Percentiles rank a stretch among this genome's conserved stretches.
These are phyloP conservation scores for Phytopythium oedochilum DNA, from an alignment of 352 stramenopile genomes.

Conservation along the genomic window DNA sequence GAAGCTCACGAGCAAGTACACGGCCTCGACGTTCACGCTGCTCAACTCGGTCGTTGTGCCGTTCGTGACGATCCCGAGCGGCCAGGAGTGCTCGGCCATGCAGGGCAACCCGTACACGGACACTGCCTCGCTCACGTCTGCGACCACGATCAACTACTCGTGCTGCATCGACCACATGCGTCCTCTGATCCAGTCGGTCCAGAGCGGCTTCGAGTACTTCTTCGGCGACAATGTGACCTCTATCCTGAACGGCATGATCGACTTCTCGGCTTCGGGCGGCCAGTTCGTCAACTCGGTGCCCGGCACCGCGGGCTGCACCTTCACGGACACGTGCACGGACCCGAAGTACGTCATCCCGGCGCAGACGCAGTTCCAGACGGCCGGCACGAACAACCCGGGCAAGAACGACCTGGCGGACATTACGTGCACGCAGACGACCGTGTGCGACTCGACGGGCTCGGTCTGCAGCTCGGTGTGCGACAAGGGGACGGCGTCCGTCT, in stretches of 20 bases:
- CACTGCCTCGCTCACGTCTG: slow-evolving; percentile 22
- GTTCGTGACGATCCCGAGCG: slow-evolving; percentile 32
- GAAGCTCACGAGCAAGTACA: slow-evolving; percentile 39
- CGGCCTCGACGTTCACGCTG: slow-evolving; percentile 24
- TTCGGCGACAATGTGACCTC: slow-evolving; percentile 26
- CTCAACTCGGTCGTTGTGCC: slow-evolving; percentile 41
- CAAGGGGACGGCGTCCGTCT: slow-evolving; percentile 24
- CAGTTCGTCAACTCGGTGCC: slow-evolving; percentile 36
- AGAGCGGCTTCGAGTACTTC: slow-evolving; percentile 31
- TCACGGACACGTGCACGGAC: slow-evolving; percentile 30
- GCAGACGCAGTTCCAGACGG: slow-evolving; percentile 16
- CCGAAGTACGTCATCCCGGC: slow-evolving; percentile 25
- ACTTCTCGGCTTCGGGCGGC: slow-evolving; percentile 19
- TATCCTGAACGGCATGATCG: slow-evolving; percentile 45
- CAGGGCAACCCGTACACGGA: slow-evolving; percentile 32
- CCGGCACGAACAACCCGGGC: slow-evolving; percentile 31
- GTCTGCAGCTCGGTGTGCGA: slow-evolving; percentile 45
- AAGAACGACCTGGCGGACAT: slow-evolving; percentile 31
- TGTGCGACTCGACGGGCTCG: slow-evolving; percentile 28
- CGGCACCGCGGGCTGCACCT: slow-evolving; percentile 24
- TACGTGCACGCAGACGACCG: slow-evolving; percentile 25
- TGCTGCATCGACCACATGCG: slow-evolving; percentile 41
- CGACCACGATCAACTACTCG: slow-evolving; percentile 33
- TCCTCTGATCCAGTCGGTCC: slow-evolving; percentile 35
- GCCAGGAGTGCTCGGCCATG: slow-evolving; percentile 33